Conservation (phyloP, 1,139 yeast genomes). For the Kazachstania sp. region DNA sequence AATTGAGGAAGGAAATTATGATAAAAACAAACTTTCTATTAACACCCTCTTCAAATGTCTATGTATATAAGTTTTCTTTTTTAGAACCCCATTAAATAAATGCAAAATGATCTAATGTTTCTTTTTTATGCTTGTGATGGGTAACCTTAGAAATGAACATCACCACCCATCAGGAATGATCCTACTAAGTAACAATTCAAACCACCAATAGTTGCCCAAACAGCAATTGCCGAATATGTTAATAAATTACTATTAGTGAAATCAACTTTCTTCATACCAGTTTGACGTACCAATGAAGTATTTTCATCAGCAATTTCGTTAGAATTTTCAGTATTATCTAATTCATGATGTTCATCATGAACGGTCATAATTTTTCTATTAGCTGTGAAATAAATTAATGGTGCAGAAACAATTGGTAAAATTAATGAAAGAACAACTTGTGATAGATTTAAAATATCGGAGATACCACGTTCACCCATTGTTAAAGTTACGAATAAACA, state of each 20-base stretch:
- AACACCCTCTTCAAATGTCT: too few relatives aligned
- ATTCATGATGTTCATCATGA: constrained; percentile 17
- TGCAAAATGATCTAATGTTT: neutral
- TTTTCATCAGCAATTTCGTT: constrained; percentile 10
- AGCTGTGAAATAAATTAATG: constrained; percentile 76
- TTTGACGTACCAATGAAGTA: constrained; percentile 17
- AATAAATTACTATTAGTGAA: constrained; percentile 62
- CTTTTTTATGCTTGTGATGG: neutral
- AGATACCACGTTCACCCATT: constrained; percentile 80
- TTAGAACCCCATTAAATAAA: constrained; percentile 1
- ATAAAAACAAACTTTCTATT: too few relatives aligned
- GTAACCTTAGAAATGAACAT: constrained; percentile 41
- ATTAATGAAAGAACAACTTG: constrained; percentile 83
- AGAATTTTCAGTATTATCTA: neutral
- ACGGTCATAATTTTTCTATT: constrained; percentile 72
- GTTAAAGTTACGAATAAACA: constrained; percentile 70
- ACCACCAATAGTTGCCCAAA: constrained; percentile 66
- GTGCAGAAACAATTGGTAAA: constrained; percentile 85
- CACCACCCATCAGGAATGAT: constrained; percentile 64
- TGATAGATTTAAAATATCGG: constrained; percentile 69
- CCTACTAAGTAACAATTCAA: constrained; percentile 65
- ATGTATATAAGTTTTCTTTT: neutral
- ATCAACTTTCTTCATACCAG: constrained; percentile 31
- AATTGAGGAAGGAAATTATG: too few relatives aligned
- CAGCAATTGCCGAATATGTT: constrained; percentile 45